Conservation (phyloP, 2,329 filamentous ascomycete species). For the Aspergillus glaucus region DNA sequence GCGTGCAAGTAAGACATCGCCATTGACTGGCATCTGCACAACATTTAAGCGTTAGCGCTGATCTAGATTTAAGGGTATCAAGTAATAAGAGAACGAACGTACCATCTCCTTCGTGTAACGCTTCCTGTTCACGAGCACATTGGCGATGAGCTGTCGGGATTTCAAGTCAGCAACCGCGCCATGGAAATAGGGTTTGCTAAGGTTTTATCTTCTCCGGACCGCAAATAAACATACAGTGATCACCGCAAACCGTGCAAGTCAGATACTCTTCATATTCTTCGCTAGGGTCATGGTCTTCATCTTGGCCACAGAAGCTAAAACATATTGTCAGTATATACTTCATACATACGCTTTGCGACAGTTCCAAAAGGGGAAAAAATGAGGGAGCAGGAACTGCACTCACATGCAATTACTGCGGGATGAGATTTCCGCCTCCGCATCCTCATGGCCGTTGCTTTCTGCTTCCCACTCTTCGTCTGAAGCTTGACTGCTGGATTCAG, state of each 20-base stretch:
- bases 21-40: conserved; percentile 52
- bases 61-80: background rate
- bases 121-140: conserved; percentile 70
- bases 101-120: conserved; percentile 60
- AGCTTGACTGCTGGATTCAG: conserved; percentile 46
- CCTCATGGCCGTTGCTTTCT: conserved; percentile 41
- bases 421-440: conserved; percentile 39
- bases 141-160: conserved; percentile 72
- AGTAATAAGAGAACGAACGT: conserved; percentile 14
- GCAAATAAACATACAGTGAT: conserved; percentile 62
- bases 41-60: conserved; percentile 29
- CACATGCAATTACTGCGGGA: conserved; percentile 60
- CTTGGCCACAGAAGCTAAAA: conserved; percentile 70
- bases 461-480: conserved; percentile 52
- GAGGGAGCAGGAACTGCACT: conserved; percentile 19
- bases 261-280: conserved; percentile 77
- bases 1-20: conserved; percentile 56
- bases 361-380: conserved; percentile 9
- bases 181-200: conserved; percentile 22
- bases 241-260: conserved; percentile 68
- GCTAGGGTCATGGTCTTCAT: conserved; percentile 74
- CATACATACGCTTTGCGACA: conserved; percentile 13
- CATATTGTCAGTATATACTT: conserved; percentile 22
- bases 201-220: conserved; percentile 16
- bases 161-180: conserved; percentile 34